phyloP scores from a whole-genome alignment of 352 stramenopile genomes.

The Phytophthora boehmeriae region DNA sequence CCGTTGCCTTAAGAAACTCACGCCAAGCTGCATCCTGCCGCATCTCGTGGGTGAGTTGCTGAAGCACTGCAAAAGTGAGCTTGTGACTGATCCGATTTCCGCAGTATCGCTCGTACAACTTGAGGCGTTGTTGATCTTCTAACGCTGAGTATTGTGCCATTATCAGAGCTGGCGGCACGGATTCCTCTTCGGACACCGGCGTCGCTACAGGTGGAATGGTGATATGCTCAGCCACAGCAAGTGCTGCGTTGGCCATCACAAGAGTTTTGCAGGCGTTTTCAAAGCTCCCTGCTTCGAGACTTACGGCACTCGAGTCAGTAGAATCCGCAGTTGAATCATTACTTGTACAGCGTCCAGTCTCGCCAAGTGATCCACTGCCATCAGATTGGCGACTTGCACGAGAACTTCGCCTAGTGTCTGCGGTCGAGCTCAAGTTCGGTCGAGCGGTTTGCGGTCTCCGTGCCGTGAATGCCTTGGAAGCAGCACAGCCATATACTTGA shows the following conservation, averaged over 20 bases:
- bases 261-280: slow-evolving; percentile 54
- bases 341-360: not conserved
- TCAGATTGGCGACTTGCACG: slow-evolving; percentile 9
- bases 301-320: not conserved
- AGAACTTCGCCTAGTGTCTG: slow-evolving; percentile 3
- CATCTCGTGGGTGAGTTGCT: slow-evolving; percentile 71
- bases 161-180: slow-evolving; percentile 56
- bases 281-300: not conserved
- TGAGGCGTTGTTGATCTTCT: slow-evolving; percentile 45
- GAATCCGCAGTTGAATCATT: not conserved
- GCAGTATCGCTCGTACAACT: slow-evolving; percentile 66
- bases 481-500: slow-evolving; percentile 57
- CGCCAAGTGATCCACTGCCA: slow-evolving; percentile 6
- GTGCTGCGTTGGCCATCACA: slow-evolving; percentile 63
- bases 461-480: slow-evolving; percentile 49
- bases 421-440: slow-evolving; percentile 14
- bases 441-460: slow-evolving; percentile 23
- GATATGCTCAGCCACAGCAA: slow-evolving; percentile 54
- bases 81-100: slow-evolving; percentile 65
- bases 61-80: slow-evolving; percentile 63
- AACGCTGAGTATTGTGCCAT: slow-evolving; percentile 65
- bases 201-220: slow-evolving; percentile 43
- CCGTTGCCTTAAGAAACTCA: slow-evolving; percentile 46
- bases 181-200: slow-evolving; percentile 37
- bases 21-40: slow-evolving; percentile 63